Conservation (phyloP, 2,329 filamentous ascomycete genomes). For the Talaromyces sp. region DNA sequence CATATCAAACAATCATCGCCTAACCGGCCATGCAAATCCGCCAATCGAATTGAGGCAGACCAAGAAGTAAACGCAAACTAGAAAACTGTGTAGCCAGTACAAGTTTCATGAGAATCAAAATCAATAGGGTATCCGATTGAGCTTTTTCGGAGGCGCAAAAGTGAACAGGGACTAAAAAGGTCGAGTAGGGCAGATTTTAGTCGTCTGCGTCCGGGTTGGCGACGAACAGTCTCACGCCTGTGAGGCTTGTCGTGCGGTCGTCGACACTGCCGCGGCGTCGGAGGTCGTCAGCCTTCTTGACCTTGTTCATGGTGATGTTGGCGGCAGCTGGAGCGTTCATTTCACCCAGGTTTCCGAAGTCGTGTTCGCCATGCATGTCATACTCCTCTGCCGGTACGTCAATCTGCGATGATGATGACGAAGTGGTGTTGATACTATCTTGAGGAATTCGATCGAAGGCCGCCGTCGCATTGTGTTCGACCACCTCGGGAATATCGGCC, state of each 20-base stretch:
- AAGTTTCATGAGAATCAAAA: background rate
- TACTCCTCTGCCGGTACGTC: slow-evolving; percentile 24
- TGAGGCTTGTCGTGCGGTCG: slow-evolving; percentile 48
- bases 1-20: slow-evolving; percentile 2
- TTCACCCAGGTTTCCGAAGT: slow-evolving; percentile 53
- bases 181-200: background rate
- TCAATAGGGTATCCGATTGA: slow-evolving; percentile 16
- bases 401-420: slow-evolving; percentile 8
- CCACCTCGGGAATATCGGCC: slow-evolving; percentile 41
- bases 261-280: slow-evolving; percentile 48
- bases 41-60: background rate
- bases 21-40: slow-evolving; percentile 10
- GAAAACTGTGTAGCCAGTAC: slow-evolving; percentile 1
- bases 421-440: background rate
- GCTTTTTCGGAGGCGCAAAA: slow-evolving; percentile 7
- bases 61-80: slow-evolving; percentile 2
- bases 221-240: slow-evolving; percentile 44
- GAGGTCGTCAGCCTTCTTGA: slow-evolving; percentile 43
- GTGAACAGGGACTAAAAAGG: background rate
- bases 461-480: slow-evolving; percentile 32
- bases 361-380: slow-evolving; percentile 46
- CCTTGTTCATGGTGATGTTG: slow-evolving; percentile 37
- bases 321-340: slow-evolving; percentile 46
- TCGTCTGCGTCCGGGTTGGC: slow-evolving; percentile 46
- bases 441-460: slow-evolving; percentile 21